A percentile compares a stretch with the other conserved stretches of the same genome.
Conservation (phyloP, 352 stramenopile species). For the Globisporangium carolinianum region DNA sequence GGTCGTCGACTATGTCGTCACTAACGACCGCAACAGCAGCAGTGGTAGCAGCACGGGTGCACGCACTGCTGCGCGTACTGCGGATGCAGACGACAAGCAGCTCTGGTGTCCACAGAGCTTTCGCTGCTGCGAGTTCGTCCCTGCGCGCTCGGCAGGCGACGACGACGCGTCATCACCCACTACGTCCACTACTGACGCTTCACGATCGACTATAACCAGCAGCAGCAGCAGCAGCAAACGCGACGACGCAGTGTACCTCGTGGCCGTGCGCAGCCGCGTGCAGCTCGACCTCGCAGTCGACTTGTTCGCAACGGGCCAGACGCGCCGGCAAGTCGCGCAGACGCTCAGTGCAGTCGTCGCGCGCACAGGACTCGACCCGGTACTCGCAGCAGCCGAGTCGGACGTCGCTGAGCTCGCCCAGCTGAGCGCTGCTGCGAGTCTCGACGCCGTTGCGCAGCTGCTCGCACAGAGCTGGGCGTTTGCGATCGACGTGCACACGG, state of each 20-base stretch:
- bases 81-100: background rate
- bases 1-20: conserved; percentile 8
- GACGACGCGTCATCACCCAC: no score
- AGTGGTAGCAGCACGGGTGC: background rate
- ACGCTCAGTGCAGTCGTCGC: conserved; percentile 14
- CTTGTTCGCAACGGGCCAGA: conserved; percentile 16
- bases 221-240: no score
- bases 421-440: conserved; percentile 31
- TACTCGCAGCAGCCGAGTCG: conserved; percentile 5
- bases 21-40: background rate
- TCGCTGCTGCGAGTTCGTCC: conserved; percentile 4
- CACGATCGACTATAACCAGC: background rate
- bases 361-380: conserved; percentile 14
- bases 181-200: no score
- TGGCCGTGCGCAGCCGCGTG: conserved; percentile 12
- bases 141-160: background rate
- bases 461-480: conserved; percentile 39
- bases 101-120: conserved; percentile 8
- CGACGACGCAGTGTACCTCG: conserved; percentile 11
- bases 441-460: conserved; percentile 27
- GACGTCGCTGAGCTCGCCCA: conserved; percentile 25
- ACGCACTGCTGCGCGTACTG: no score
- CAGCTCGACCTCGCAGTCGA: conserved; percentile 21
- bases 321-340: conserved; percentile 12
- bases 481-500: conserved; percentile 30